These are phyloP conservation scores for Carex pumila DNA, from an alignment of 176 grass and related monocot species.

Conservation along the genomic window DNA sequence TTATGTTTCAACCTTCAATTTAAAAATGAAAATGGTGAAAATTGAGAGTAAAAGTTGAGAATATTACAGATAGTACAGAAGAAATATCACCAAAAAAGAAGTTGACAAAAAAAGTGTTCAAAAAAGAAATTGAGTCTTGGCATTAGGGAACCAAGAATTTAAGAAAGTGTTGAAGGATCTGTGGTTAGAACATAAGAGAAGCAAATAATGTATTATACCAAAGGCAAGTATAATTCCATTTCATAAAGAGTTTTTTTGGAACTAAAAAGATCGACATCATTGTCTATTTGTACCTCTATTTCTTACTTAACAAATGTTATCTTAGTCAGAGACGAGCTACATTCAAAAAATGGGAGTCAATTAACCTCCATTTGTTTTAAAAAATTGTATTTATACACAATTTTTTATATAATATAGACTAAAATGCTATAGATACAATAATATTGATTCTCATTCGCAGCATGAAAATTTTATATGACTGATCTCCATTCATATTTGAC, in stretches of 20 bases:
- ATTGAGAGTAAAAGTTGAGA: not conserved
- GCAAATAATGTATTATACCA: conserved; percentile 6
- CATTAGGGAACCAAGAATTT: not conserved
- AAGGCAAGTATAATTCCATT: conserved; percentile 3
- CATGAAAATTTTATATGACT: too few relatives aligned
- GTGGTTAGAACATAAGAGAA: not conserved
- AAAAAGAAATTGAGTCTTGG: not conserved
- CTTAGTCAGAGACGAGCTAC: too few relatives aligned
- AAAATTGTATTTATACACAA: too few relatives aligned
- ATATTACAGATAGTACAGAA: too few relatives aligned
- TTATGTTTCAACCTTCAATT: too few relatives aligned
- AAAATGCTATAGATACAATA: too few relatives aligned
- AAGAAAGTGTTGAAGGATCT: not conserved
- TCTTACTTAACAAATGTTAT: not conserved
- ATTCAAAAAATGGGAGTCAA: too few relatives aligned
- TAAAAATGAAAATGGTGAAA: not conserved
- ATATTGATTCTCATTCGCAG: too few relatives aligned
- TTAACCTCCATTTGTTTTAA: too few relatives aligned
- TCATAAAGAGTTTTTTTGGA: not conserved
- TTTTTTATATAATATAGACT: too few relatives aligned
- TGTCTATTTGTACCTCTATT: not conserved
- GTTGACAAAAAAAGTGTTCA: not conserved
- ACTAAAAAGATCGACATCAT: not conserved
- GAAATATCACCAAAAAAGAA: not conserved
- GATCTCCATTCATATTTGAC: too few relatives aligned